These are phyloP conservation scores for Trypanosoma vivax DNA, from an alignment of 208 protist species.

Conservation along the genomic window DNA sequence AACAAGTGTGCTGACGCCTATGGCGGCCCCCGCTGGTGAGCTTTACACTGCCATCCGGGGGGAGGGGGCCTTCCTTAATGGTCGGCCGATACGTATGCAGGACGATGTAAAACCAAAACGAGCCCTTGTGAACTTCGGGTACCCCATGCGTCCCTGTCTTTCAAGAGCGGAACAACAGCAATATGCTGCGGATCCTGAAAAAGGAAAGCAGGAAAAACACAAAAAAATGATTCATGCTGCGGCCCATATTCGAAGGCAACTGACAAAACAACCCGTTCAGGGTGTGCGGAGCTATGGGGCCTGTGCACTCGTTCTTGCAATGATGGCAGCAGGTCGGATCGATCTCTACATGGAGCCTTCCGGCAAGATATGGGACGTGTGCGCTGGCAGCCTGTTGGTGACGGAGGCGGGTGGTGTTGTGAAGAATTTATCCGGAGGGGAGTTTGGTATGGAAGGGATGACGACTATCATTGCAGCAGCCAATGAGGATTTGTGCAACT, in stretches of 20 bases:
- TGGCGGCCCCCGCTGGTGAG: constrained; percentile 38
- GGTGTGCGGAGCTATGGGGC: constrained; percentile 40
- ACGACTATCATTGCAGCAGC: constrained; percentile 49
- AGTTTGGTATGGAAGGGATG: constrained; percentile 39
- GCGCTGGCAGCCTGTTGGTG: constrained; percentile 53
- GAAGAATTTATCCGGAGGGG: constrained; percentile 37
- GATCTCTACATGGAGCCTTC: constrained; percentile 57
- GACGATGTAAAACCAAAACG: constrained; percentile 9
- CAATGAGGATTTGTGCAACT: constrained; percentile 25
- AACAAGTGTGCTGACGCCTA: constrained; percentile 12
- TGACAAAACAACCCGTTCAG: constrained; percentile 24
- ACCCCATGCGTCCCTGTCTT: constrained; percentile 26
- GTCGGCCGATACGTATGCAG: constrained; percentile 28
- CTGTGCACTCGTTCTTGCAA: constrained; percentile 34
- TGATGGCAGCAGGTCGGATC: constrained; percentile 51
- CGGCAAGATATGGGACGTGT: constrained; percentile 55
- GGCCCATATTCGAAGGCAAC: constrained; percentile 21
- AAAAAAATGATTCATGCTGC: constrained; percentile 30
- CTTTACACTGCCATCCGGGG: constrained; percentile 69
- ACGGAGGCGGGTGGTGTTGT: constrained; percentile 64
- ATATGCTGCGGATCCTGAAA: not conserved
- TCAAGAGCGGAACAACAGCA: constrained; percentile 16
- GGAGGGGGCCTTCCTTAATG: constrained; percentile 55
- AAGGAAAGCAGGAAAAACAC: constrained; percentile 14
- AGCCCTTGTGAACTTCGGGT: constrained; percentile 41